Evolutionary conservation across 345 rosid species (phyloP), one percentile per base, ranked within the genome.

Genomic region (Combretum micranthum): DNA sequence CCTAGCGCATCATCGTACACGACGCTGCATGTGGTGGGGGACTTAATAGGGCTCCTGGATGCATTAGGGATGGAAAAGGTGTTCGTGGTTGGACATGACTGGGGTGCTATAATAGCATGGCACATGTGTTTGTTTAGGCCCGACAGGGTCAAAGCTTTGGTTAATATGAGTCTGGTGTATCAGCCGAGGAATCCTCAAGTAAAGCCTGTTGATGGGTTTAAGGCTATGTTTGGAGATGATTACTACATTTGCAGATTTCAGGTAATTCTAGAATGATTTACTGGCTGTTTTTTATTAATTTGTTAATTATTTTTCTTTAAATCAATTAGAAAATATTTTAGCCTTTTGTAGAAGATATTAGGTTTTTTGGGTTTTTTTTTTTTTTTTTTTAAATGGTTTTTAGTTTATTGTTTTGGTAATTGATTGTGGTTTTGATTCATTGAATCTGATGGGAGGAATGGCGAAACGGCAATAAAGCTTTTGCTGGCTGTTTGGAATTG

Each of bases 41-140:
- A 73, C 66, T 50, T 73, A 7, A 49, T 68, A 4, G 77, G 77
- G 50, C 57, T 73, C 8, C 70, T 72, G 12, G 73, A 72, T 32
- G 60, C 67, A 14, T 51, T 72, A 37, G 73, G 60, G 14, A 54
- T 79, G 15, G 85, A 75, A 8, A 64, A 16, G 57, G 90, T 75
- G 53, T 84, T 78, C 58, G 60, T 87, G 75, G 91, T 82, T 12
- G 95, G 91, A 0, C 95, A 87, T 52, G 91, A 87, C 52, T 87
- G 95, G 95, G 91, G 95, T 18, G 88, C 95, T 0, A 9, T 65
- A 0, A 52, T 84, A 0, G 86, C 91, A n/a, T 84, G 95, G 95
- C 49, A 68, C 63, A 46, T 87, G 15, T 77, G 82, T 65, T 49
- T 77, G 73, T 65, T 87, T 2, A 54, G 91, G 37, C 91, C 95